These are phyloP conservation scores for Rhizopus delemar DNA, from an alignment of 371 early-diverging fungal species.

Conservation along the genomic window DNA sequence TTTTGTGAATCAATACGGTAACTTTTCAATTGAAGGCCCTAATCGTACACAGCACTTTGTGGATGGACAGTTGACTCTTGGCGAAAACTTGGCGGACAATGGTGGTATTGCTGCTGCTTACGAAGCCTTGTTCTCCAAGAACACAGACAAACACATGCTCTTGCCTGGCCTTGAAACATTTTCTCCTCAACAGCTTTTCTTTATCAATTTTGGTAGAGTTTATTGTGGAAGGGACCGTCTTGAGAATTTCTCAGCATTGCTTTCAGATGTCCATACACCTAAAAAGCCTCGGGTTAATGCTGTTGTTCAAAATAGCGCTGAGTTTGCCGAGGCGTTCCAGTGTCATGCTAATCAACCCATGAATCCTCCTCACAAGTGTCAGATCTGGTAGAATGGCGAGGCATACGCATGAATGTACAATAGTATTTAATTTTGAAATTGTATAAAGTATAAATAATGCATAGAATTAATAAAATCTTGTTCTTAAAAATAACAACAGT, in stretches of 20 bases:
- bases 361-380: slow-evolving; percentile 49
- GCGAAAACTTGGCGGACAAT: slow-evolving; percentile 79
- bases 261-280: slow-evolving; percentile 53
- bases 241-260: slow-evolving; percentile 26
- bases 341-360: slow-evolving; percentile 42
- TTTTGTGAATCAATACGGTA: slow-evolving; percentile 65
- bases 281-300: slow-evolving; percentile 53
- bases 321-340: slow-evolving; percentile 60
- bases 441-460: too few relatives aligned
- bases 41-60: slow-evolving; percentile 32
- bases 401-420: too few relatives aligned
- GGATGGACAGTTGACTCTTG: slow-evolving; percentile 63
- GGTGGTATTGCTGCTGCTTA: slow-evolving; percentile 61
- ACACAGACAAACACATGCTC: background rate
- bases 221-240: slow-evolving; percentile 45
- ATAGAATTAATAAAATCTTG: too few relatives aligned
- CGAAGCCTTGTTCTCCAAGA: slow-evolving; percentile 25
- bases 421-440: too few relatives aligned
- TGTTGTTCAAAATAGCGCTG: slow-evolving; percentile 53
- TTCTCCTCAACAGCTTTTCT: slow-evolving; percentile 48
- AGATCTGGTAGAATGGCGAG: slow-evolving; percentile 33
- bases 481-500: too few relatives aligned
- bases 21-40: slow-evolving; percentile 39
- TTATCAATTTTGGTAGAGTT: slow-evolving; percentile 39
- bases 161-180: slow-evolving; percentile 21